Evolutionary conservation across 176 grass and related monocot species (phyloP).

Genomic region (Carex myosuroides): DNA sequence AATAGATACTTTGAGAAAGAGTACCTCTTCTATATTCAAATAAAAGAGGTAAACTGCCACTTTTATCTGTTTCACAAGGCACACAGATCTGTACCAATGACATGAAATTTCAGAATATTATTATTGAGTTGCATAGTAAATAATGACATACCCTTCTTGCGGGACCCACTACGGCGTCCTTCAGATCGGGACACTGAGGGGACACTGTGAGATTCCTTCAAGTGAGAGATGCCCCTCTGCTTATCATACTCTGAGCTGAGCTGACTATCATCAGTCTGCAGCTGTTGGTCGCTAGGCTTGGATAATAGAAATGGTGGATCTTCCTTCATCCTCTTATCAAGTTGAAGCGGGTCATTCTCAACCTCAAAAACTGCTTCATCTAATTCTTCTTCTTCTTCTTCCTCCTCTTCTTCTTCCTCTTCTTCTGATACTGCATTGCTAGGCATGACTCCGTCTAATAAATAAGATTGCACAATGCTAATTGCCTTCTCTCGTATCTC

Average conservation of each 20-base stretch:
- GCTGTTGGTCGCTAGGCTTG: conserved; percentile 35
- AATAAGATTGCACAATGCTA: conserved; percentile 83
- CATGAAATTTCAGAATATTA: not conserved
- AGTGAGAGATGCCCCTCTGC: conserved; percentile 42
- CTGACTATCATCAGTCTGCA: conserved; percentile 56
- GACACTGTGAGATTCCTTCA: conserved; percentile 41
- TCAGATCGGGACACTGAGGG: conserved; percentile 54
- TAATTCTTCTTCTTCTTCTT: conserved; percentile 61
- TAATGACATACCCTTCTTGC: conserved; percentile 54
- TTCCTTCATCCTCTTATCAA: conserved; percentile 47
- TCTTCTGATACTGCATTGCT: conserved; percentile 71
- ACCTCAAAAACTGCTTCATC: conserved; percentile 47
- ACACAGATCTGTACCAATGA: not conserved
- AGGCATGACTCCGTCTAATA: conserved; percentile 87
- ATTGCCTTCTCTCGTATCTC: conserved; percentile 95
- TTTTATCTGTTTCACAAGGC: not conserved
- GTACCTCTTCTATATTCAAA: not conserved
- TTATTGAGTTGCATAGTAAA: not conserved
- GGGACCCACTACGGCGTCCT: conserved; percentile 61
- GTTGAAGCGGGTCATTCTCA: conserved; percentile 51
- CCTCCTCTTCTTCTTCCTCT: conserved; percentile 65
- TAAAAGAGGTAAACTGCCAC: not conserved
- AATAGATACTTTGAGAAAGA: not conserved
- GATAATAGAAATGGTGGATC: conserved; percentile 17
- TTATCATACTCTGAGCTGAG: conserved; percentile 63